Conservation (phyloP, 805 yeast species). For the Groenewaldozyma salmanticensis region DNA sequence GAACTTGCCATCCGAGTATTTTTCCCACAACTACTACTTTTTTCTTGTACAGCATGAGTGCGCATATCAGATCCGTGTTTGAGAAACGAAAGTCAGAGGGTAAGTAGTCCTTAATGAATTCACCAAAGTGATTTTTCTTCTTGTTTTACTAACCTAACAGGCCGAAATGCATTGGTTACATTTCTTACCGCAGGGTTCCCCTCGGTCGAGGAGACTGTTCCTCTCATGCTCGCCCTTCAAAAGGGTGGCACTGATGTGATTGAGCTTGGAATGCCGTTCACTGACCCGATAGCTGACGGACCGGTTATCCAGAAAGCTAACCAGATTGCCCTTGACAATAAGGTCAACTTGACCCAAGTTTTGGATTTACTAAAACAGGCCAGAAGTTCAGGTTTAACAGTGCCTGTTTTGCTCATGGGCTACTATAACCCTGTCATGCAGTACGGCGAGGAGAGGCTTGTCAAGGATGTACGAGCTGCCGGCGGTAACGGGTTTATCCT, state of each 20-base stretch:
- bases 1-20: no score
- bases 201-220: conserved; percentile 75
- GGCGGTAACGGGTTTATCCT: conserved; percentile 94
- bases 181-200: conserved; percentile 96
- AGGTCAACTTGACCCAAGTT: conserved; percentile 60
- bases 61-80: background rate
- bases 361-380: conserved; percentile 68
- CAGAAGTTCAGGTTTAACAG: conserved; percentile 69
- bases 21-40: no score
- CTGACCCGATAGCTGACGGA: conserved; percentile 99
- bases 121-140: background rate
- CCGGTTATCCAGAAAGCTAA: conserved; percentile 92
- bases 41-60: background rate
- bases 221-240: conserved; percentile 79
- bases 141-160: conserved; percentile 18
- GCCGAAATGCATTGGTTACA: conserved; percentile 82
- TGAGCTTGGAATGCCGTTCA: conserved; percentile 92
- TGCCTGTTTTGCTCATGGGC: conserved; percentile 93
- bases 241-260: conserved; percentile 93
- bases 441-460: conserved; percentile 80
- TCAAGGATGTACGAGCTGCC: conserved; percentile 67
- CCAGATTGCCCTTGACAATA: conserved; percentile 65
- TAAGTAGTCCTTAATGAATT: background rate
- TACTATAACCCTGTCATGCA: conserved; percentile 89
- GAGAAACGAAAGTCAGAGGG: background rate